phyloP scores from a whole-genome alignment of 1,284 basidiomycete genomes.

The Thelephora terrestris region DNA sequence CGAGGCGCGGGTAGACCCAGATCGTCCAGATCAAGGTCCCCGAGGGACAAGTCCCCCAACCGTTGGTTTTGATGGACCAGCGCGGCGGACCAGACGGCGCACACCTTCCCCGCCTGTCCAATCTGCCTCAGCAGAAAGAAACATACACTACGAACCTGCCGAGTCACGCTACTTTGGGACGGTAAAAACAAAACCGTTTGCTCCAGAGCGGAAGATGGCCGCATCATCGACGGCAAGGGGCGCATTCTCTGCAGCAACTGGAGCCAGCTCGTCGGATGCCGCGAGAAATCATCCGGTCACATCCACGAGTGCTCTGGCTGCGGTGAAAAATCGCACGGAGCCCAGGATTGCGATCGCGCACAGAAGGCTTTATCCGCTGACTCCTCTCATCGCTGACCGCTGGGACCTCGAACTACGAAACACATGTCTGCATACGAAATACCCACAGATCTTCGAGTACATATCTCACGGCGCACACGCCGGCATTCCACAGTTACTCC shows the following conservation, averaged over 20 bases:
- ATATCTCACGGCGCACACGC: conserved; percentile 14
- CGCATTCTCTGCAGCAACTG: conserved; percentile 11
- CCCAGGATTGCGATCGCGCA: conserved; percentile 11
- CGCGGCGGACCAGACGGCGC: too few relatives aligned
- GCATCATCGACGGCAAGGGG: conserved; percentile 7
- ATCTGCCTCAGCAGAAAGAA: conserved; percentile 10
- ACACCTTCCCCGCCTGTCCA: conserved; percentile 5
- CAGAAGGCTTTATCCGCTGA: conserved; percentile 9
- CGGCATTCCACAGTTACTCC: conserved; percentile 13
- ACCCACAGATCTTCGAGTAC: too few relatives aligned
- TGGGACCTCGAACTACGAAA: too few relatives aligned
- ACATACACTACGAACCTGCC: conserved; percentile 9
- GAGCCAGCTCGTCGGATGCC: conserved; percentile 9
- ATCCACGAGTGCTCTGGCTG: conserved; percentile 17
- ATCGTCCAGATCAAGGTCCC: too few relatives aligned
- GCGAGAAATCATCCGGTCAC: neutral
- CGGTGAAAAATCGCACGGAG: conserved; percentile 9
- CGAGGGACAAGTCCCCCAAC: too few relatives aligned
- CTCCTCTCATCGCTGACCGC: conserved; percentile 8
- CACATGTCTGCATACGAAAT: too few relatives aligned
- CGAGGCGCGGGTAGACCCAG: too few relatives aligned
- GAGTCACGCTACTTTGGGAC: conserved; percentile 5
- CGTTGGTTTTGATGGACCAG: too few relatives aligned
- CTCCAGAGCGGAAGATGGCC: conserved; percentile 1
- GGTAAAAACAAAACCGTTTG: neutral